A percentile compares a stretch with the other conserved stretches of the same genome.
These are phyloP conservation scores for Penicillium fimorum DNA, from an alignment of 495 filamentous ascomycete species.

Conservation along the genomic window DNA sequence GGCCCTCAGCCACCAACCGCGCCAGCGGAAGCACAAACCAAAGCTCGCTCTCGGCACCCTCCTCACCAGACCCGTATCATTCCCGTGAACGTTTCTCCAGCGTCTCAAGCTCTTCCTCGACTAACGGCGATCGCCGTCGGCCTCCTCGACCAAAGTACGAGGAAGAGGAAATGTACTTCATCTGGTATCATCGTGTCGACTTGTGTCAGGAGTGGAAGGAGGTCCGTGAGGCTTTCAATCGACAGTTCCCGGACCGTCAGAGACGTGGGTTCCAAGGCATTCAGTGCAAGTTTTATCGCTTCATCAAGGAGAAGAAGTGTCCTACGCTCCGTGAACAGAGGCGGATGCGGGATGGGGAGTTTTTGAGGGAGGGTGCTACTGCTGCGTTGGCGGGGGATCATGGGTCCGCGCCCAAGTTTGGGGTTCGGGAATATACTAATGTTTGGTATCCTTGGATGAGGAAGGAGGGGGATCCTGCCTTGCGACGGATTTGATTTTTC, in stretches of 20 bases:
- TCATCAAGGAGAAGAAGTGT: slow-evolving; percentile 49
- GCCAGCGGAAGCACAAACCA: slow-evolving; percentile 9
- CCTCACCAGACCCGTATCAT: slow-evolving; percentile 38
- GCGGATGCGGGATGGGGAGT: slow-evolving; percentile 47
- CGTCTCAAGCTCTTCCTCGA: slow-evolving; percentile 33
- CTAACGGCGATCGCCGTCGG: slow-evolving; percentile 43
- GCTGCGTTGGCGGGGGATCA: not conserved
- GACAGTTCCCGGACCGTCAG: slow-evolving; percentile 45
- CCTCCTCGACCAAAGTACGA: slow-evolving; percentile 50
- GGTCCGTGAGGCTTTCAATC: slow-evolving; percentile 49
- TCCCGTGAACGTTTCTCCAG: slow-evolving; percentile 44
- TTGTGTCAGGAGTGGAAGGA: slow-evolving; percentile 53
- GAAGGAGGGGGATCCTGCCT: not conserved
- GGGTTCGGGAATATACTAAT: slow-evolving; percentile 3
- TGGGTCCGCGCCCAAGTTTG: slow-evolving; percentile 5
- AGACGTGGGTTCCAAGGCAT: slow-evolving; percentile 50
- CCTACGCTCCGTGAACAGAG: slow-evolving; percentile 46
- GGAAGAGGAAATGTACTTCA: slow-evolving; percentile 54
- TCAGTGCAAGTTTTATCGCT: slow-evolving; percentile 57
- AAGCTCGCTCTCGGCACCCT: slow-evolving; percentile 18
- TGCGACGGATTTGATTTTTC: not conserved
- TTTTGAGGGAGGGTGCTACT: slow-evolving; percentile 32
- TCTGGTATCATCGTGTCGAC: slow-evolving; percentile 57
- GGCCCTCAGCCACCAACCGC: slow-evolving; percentile 10
- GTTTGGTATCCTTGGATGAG: slow-evolving; percentile 19